Base-by-base conservation (phyloP, 1,284 basidiomycete genomes). In the Ustilago shanxiensis region DNA sequence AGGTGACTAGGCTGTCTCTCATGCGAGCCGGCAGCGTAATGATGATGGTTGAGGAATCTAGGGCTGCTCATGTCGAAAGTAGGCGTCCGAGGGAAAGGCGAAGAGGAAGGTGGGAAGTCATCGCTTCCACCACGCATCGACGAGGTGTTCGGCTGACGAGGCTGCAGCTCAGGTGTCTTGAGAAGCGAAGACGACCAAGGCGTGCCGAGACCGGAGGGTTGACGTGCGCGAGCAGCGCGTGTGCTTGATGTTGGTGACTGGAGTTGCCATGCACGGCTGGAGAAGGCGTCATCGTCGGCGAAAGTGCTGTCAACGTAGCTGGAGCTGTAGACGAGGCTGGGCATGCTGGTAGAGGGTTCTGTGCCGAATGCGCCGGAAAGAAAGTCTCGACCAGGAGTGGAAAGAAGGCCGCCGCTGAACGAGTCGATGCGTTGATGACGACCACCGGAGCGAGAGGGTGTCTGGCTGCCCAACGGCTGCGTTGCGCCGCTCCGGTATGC, bases 211-310 rank as follows among this genome's bases (percentile, higher is more conserved):
- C 73, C 76, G 11, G 68, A 75, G 3, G 67, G 56, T 53, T 75
- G 72, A 24, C 69, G 65, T n/a, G 77, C 69, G 10, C 67, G 62
- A 2, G 62, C 77, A 3, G 74, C 77, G 7, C 74, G 67, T 41
- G 76, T 80, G 64, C 72, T 72, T 10, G 75, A 72, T 4, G 75
- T 78, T 26, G 78, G 78, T 35, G 78, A 80, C 51, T 75, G 75
- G 33, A 80, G 44, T 51, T 75, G 75, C 75, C 75, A 78, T 8
- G 74, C 70, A 10, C 74, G 60, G 49, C 63, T 73, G 20, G 70
- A 74, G 47, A 68, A 62, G 24, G 52, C 51, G 16, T 66, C 65
- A 35, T 60, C 63, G 28, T 73, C 67, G 50, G 73, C 71, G 26
- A 71, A 59, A 44, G n/a, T 44, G 20, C 59, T 61, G 22, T 78